Evolutionary conservation across 2,329 filamentous ascomycete genomes (phyloP), one percentile per base, ranked within the genome.

Genomic region (Fusarium pseudocircinatum): DNA sequence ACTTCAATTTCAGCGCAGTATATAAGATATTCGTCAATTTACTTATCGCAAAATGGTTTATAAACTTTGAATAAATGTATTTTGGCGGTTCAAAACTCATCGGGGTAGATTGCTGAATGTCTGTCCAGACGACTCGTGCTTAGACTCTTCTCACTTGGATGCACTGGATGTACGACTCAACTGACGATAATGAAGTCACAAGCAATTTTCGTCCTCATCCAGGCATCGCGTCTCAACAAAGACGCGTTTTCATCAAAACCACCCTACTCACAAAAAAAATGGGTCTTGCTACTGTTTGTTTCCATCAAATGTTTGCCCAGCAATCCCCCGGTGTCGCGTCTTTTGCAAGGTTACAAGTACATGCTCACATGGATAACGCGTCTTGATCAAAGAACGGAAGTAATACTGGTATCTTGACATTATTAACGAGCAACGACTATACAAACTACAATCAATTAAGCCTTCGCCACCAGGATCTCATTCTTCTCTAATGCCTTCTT

Each of bases 191-290:
- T 22, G 2, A 22, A 8, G 20, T n/a, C 20, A 22, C 14, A 8
- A 9, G 7, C 1, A 16, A 4, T 16, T 4, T 8, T 18, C 5
- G 3, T n/a, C 6, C 18, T 2, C 0, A 2, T 11, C 4, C 2
- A 20, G 4, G 12, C n/a, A 20, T 24, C 30, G 22, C 22, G 16
- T 20, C 8, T 20, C 6, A 10, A 34, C 6, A 20, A 34, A 13
- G 6, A 24, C 22, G 12, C 30, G 22, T 14, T 14, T 34, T 7
- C 22, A n/a, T 13, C 22, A 0, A 8, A 18, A 12, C 11, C 20
- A 16, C n/a, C n/a, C n/a, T n/a, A n/a, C n/a, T n/a, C n/a, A n/a
- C n/a, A n/a, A n/a, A n/a, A n/a, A n/a, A n/a, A 12, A 32, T 32
- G 12, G 30, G 30, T 12, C 30, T 32, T 32, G 12, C 30, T 13